phyloP scores from a whole-genome alignment of 2,329 filamentous ascomycete genomes.

The Claviceps spartinae region DNA sequence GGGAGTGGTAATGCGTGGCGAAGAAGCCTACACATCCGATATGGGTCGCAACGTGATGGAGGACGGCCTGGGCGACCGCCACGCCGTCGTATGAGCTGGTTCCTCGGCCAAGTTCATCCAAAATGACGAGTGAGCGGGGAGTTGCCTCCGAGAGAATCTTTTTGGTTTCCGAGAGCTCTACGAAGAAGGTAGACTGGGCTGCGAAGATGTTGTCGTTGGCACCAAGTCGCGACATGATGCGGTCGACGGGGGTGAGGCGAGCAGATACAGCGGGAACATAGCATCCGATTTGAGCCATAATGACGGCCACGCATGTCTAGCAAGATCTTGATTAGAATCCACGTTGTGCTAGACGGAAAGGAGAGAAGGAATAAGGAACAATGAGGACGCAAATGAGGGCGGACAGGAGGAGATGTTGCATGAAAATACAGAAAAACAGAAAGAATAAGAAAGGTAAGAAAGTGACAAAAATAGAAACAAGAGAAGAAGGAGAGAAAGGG shows the following conservation, averaged over 20 bases:
- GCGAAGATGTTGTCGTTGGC: slow-evolving; percentile 99
- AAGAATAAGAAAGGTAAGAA: background rate
- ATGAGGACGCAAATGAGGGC: too few species aligned
- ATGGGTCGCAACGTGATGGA: slow-evolving; percentile 91
- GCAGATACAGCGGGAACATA: slow-evolving; percentile 77
- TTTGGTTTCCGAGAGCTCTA: slow-evolving; percentile 93
- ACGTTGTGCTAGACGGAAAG: background rate
- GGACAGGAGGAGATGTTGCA: background rate
- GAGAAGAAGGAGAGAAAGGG: background rate
- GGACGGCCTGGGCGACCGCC: slow-evolving; percentile 86
- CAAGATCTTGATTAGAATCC: background rate
- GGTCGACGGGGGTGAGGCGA: slow-evolving; percentile 76
- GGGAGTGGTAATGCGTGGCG: slow-evolving; percentile 90
- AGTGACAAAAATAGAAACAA: slow-evolving; percentile 14
- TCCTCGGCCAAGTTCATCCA: slow-evolving; percentile 89
- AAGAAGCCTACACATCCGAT: slow-evolving; percentile 94
- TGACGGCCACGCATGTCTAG: slow-evolving; percentile 84
- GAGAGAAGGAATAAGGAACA: background rate
- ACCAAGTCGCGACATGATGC: slow-evolving; percentile 95
- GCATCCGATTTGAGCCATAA: slow-evolving; percentile 94
- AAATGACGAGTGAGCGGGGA: slow-evolving; percentile 83
- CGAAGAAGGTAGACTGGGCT: slow-evolving; percentile 94
- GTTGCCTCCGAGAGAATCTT: slow-evolving; percentile 95
- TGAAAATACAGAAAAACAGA: background rate
- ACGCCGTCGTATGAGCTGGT: slow-evolving; percentile 95